A percentile compares a stretch with the other conserved stretches of the same genome.
phyloP scores from a whole-genome alignment of 768 basidiomycete species.

The Leccinum uliginosum region DNA sequence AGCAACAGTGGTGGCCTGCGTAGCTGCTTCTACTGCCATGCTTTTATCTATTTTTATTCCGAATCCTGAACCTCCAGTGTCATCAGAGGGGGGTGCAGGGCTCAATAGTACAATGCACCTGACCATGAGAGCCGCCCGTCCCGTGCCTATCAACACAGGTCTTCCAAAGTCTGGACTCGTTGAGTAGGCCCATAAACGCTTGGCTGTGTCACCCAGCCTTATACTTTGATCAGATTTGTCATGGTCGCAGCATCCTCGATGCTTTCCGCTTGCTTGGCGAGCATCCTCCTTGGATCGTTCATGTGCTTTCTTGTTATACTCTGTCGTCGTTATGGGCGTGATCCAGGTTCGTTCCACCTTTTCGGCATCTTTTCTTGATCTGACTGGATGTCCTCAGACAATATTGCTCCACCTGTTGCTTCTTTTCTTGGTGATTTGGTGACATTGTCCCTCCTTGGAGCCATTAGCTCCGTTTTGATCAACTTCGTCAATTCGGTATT shows the following conservation, averaged over 20 bases:
- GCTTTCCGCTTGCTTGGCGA: slow-evolving; percentile 75
- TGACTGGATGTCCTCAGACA: slow-evolving; percentile 49
- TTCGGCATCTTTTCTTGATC: not conserved
- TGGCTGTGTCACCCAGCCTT: slow-evolving; percentile 2
- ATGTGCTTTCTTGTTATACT: slow-evolving; percentile 83
- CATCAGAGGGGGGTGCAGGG: slow-evolving; percentile 4
- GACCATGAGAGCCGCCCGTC: slow-evolving; percentile 18
- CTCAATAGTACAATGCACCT: slow-evolving; percentile 13
- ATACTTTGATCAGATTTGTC: slow-evolving; percentile 49
- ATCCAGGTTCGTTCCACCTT: slow-evolving; percentile 64
- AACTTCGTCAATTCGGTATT: slow-evolving; percentile 58
- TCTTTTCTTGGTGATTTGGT: slow-evolving; percentile 91
- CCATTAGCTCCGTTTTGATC: slow-evolving; percentile 69
- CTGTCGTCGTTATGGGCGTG: slow-evolving; percentile 68
- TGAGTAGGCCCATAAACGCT: slow-evolving; percentile 29
- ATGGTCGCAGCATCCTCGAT: slow-evolving; percentile 77
- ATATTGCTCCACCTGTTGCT: slow-evolving; percentile 93
- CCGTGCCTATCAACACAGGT: slow-evolving; percentile 24
- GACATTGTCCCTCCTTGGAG: slow-evolving; percentile 80
- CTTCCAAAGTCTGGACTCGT: slow-evolving; percentile 35
- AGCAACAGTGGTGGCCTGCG: slow-evolving; percentile 81
- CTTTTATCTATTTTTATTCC: slow-evolving; percentile 64
- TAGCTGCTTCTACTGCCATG: slow-evolving; percentile 78
- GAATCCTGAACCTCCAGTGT: slow-evolving; percentile 15
- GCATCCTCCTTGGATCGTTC: slow-evolving; percentile 82